phyloP scores from a whole-genome alignment of 805 yeast species.

The Grigorovia yakushimaensis region DNA sequence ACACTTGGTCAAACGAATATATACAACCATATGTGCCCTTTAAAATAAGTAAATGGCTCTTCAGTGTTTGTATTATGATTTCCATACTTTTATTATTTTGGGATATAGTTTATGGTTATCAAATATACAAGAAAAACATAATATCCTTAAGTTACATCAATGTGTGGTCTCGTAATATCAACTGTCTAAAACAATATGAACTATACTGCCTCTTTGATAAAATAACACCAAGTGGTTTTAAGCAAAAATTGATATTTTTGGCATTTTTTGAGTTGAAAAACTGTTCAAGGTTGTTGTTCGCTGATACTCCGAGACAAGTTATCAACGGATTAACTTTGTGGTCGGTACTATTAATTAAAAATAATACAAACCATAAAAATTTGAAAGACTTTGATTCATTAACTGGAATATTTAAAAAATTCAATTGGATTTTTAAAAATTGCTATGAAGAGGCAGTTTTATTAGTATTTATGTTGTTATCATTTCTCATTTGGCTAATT shows the following conservation, averaged over 20 bases:
- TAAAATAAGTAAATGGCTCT: slow-evolving; percentile 56
- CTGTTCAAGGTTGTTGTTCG: slow-evolving; percentile 52
- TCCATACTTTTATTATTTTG: slow-evolving; percentile 50
- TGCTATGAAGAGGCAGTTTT: slow-evolving; percentile 62
- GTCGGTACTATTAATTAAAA: slow-evolving; percentile 34
- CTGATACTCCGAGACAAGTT: slow-evolving; percentile 83
- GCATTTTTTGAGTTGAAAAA: slow-evolving; percentile 57
- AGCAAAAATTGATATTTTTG: slow-evolving; percentile 59
- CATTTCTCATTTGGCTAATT: slow-evolving; percentile 63
- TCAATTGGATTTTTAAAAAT: slow-evolving; percentile 47
- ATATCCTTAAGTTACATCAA: slow-evolving; percentile 65
- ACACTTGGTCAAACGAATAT: slow-evolving; percentile 53
- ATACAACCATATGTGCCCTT: slow-evolving; percentile 40
- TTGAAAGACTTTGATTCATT: slow-evolving; percentile 24
- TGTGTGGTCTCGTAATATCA: slow-evolving; percentile 46
- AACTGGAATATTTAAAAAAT: slow-evolving; percentile 32
- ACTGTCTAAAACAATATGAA: slow-evolving; percentile 49
- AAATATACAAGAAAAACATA: slow-evolving; percentile 48
- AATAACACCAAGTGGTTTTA: slow-evolving; percentile 53
- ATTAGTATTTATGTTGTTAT: slow-evolving; percentile 63
- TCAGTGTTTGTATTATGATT: slow-evolving; percentile 69
- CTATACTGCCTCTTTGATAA: slow-evolving; percentile 64
- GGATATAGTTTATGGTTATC: slow-evolving; percentile 49
- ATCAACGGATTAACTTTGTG: slow-evolving; percentile 67
- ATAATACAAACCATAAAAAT: slow-evolving; percentile 10